Percentiles rank a stretch among this genome's conserved stretches.
Evolutionary conservation across 108 stramenopile genomes (phyloP).

Genomic region (Epipyxis sp.): DNA sequence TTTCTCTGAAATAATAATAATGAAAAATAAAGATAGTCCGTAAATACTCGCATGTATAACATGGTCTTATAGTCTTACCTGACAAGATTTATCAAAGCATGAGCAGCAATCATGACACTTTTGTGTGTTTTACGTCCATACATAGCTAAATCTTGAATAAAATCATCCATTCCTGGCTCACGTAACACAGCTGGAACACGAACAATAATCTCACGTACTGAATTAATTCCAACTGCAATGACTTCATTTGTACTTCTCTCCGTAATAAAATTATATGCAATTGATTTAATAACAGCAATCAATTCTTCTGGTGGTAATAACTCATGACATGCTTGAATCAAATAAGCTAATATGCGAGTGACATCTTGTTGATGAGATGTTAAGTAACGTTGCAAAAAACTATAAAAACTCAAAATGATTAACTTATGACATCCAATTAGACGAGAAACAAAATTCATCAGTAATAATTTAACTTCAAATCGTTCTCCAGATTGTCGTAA

Average conservation of each 20-base stretch:
- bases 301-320: constrained; percentile 92
- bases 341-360: constrained; percentile 85
- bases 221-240: constrained; percentile 96
- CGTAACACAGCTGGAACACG: constrained; percentile 79
- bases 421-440: constrained; percentile 88
- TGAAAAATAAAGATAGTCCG: too few species aligned
- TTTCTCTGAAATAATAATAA: too few species aligned
- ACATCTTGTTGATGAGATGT: constrained; percentile 82
- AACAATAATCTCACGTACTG: constrained; percentile 75
- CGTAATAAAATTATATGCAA: constrained; percentile 86
- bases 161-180: constrained; percentile 82
- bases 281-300: constrained; percentile 72
- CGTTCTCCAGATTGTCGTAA: constrained; percentile 48
- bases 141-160: constrained; percentile 88
- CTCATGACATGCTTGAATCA: constrained; percentile 92
- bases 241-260: constrained; percentile 82
- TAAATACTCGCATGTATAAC: not conserved
- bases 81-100: constrained; percentile 82
- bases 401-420: constrained; percentile 79
- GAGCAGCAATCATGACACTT: constrained; percentile 84
- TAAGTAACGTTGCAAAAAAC: constrained; percentile 90
- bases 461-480: constrained; percentile 83
- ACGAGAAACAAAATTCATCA: constrained; percentile 91
- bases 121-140: constrained; percentile 83
- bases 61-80: too few species aligned